Conservation (phyloP, 1,284 basidiomycete species). For the Cutaneotrichosporon cutaneum region DNA sequence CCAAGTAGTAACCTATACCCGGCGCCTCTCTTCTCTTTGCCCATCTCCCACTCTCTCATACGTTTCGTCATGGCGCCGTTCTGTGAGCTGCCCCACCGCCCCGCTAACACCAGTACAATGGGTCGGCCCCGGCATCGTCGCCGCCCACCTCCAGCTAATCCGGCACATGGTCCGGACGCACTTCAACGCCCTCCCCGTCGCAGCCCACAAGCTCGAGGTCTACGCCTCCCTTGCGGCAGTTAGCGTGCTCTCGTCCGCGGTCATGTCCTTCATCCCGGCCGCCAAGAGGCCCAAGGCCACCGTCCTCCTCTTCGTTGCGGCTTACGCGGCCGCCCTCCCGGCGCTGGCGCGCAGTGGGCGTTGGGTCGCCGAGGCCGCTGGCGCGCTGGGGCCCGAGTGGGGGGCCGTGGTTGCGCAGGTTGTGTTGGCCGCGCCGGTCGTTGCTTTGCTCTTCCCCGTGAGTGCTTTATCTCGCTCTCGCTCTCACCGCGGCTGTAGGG, state of each 20-base stretch:
- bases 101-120: conserved; percentile 1
- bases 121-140: neutral
- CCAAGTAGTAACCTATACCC: neutral
- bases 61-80: neutral
- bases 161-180: conserved; percentile 1
- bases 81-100: neutral
- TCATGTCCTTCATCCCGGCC: neutral
- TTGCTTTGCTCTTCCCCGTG: neutral
- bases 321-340: neutral
- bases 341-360: conserved; percentile 8
- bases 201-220: neutral
- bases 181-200: conserved; percentile 14
- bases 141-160: conserved; percentile 4
- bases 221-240: neutral
- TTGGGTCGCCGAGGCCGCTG: conserved; percentile 6
- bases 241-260: neutral
- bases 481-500: too few relatives aligned
- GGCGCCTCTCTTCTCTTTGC: neutral
- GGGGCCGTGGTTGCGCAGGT: neutral
- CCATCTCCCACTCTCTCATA: neutral
- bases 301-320: neutral
- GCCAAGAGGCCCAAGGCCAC: neutral
- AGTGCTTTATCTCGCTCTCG: too few relatives aligned
- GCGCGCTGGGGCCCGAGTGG: neutral
- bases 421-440: neutral